Conservation (phyloP, 2,329 filamentous ascomycete genomes). For the Gnomoniopsis sp. region DNA sequence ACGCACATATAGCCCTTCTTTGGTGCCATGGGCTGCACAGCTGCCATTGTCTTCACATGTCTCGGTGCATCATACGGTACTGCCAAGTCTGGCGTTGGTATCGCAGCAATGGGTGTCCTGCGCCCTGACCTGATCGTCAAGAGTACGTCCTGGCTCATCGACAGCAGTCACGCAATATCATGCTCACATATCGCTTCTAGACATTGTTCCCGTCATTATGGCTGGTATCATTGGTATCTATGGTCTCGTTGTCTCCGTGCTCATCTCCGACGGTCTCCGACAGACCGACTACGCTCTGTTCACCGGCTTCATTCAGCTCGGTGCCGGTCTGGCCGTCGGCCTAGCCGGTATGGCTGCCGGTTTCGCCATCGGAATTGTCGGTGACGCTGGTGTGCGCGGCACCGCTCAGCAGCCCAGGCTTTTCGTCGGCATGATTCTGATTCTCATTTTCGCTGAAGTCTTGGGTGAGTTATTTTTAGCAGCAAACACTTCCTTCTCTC, state of each 20-base stretch:
- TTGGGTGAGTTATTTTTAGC: slow-evolving; percentile 61
- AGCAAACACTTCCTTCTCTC: background rate
- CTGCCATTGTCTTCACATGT: slow-evolving; percentile 50
- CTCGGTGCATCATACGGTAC: slow-evolving; percentile 56
- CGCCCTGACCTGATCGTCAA: slow-evolving; percentile 98
- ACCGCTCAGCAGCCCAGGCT: slow-evolving; percentile 80
- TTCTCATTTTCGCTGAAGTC: slow-evolving; percentile 99
- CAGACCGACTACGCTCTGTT: slow-evolving; percentile 68
- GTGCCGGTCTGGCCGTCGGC: slow-evolving; percentile 78
- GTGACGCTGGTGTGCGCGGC: slow-evolving; percentile 84
- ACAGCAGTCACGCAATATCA: slow-evolving; percentile 11
- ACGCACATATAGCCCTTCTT: slow-evolving; percentile 71
- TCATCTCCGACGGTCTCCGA: slow-evolving; percentile 76
- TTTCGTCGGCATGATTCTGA: slow-evolving; percentile 97
- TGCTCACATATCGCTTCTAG: slow-evolving; percentile 41
- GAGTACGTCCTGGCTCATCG: slow-evolving; percentile 61
- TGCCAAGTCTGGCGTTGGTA: slow-evolving; percentile 98
- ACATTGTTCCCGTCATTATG: slow-evolving; percentile 99
- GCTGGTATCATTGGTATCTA: slow-evolving; percentile 99
- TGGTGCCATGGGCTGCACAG: slow-evolving; percentile 92
- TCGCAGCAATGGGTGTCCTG: slow-evolving; percentile 96
- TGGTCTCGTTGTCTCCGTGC: slow-evolving; percentile 81
- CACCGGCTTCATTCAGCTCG: slow-evolving; percentile 82
- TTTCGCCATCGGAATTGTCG: slow-evolving; percentile 84
- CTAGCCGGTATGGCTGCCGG: slow-evolving; percentile 79